phyloP scores from a whole-genome alignment of 768 basidiomycete species.

The Thelephora ganbajun region DNA sequence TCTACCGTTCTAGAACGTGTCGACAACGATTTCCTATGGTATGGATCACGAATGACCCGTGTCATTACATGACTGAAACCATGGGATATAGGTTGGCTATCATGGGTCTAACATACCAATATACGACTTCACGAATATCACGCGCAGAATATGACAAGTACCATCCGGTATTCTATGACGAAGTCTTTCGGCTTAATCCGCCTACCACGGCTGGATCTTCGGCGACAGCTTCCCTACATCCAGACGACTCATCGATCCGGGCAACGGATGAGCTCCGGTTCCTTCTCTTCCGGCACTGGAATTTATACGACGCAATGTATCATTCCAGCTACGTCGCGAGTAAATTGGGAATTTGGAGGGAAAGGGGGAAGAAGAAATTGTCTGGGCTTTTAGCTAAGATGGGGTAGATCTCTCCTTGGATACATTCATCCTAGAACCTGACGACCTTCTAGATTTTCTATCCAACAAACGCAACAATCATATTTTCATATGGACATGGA shows the following conservation, averaged over 20 bases:
- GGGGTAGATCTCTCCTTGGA: conserved; percentile 47
- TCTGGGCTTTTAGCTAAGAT: conserved; percentile 94
- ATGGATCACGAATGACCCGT: conserved; percentile 7
- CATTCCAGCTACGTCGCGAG: conserved; percentile 95
- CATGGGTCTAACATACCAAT: conserved; percentile 87
- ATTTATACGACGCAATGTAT: conserved; percentile 93
- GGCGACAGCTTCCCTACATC: conserved; percentile 34
- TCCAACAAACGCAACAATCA: conserved; percentile 86
- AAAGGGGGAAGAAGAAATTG: conserved; percentile 77
- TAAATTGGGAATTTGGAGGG: conserved; percentile 93
- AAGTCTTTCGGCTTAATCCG: conserved; percentile 85
- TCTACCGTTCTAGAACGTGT: conserved; percentile 84
- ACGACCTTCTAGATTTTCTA: conserved; percentile 56
- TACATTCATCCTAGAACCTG: neutral
- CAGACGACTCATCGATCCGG: conserved; percentile 77
- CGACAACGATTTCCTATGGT: conserved; percentile 93
- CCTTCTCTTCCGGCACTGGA: conserved; percentile 95
- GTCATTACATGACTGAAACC: conserved; percentile 1
- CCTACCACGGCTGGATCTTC: conserved; percentile 23
- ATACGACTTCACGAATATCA: conserved; percentile 77
- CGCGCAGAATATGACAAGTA: conserved; percentile 74
- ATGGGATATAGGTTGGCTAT: conserved; percentile 63
- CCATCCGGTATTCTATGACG: conserved; percentile 73
- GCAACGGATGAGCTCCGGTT: conserved; percentile 85
- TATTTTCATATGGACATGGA: conserved; percentile 96